These are phyloP conservation scores for Annulohypoxylon truncatum DNA, from an alignment of 2,329 filamentous ascomycete species.

Conservation along the genomic window DNA sequence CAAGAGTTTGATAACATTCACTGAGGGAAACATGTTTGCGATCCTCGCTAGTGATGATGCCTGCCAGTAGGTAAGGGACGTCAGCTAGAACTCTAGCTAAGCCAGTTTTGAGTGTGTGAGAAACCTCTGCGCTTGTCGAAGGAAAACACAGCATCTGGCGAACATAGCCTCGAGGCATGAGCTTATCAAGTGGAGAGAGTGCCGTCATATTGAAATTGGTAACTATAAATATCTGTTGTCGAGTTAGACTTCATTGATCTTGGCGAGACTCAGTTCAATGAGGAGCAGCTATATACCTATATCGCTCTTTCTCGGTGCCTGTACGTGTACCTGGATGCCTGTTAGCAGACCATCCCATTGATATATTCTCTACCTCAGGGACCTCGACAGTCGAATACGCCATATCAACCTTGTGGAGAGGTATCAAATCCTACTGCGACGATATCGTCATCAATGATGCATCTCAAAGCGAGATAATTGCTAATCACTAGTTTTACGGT, in stretches of 20 bases:
- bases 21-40: conserved; percentile 31
- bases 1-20: conserved; percentile 31
- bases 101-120: conserved; percentile 31
- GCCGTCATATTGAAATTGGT: conserved; percentile 18
- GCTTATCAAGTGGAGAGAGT: conserved; percentile 46
- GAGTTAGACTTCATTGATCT: background rate
- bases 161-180: conserved; percentile 48
- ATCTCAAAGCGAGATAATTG: background rate
- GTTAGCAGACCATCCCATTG: background rate
- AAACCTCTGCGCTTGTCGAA: conserved; percentile 24
- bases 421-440: background rate
- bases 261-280: too few species aligned
- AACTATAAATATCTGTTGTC: background rate
- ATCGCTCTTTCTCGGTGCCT: background rate
- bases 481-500: background rate
- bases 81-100: conserved; percentile 38
- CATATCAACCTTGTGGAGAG: background rate
- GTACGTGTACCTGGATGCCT: background rate
- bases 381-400: background rate
- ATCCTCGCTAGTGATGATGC: conserved; percentile 29
- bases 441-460: background rate
- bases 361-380: background rate
- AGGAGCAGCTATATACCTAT: background rate
- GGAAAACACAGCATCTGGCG: conserved; percentile 48
- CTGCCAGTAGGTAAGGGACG: conserved; percentile 45